Base-by-base conservation (phyloP, 2,329 filamentous ascomycete species). In the Cladosporium oxysporum region DNA sequence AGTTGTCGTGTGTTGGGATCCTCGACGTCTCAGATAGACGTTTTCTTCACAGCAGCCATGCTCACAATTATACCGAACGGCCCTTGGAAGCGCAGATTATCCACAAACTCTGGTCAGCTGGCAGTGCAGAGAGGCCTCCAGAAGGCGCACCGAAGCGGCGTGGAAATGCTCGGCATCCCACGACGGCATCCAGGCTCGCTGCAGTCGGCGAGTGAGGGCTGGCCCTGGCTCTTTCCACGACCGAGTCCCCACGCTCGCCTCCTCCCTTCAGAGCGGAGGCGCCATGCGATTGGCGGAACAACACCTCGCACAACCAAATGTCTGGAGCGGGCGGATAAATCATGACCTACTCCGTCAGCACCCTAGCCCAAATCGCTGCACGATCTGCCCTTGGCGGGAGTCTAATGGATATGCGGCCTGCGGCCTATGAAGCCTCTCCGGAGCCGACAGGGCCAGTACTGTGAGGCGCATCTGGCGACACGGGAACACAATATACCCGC, bases 331-430 rank as follows among this genome's bases (percentile, higher is more conserved):
- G 29, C 61, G 61, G 61, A 63, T 63, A 63, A 63, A 47, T 63
- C 50, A 53, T 49, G 61, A 55, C 50, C 50, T 28, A 14, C 61
- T 63, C 61, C 61, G 61, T 63, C 50, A 33, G 50, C 33, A 41
- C 33, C 61, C 49, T 63, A 63, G 61, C 50, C 61, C 61, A 47
- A 57, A 63, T 57, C 35, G 61, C 61, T 29, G 49, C 35, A 18
- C 61, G 61, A 63, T 63, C 61, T 63, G 49, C 61, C 60, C 61
- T 63, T 63, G 61, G 61, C 61, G 50, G 33, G 29, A 63, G 61
- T 41, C 61, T 57, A 37, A 62, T 50, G 58, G 58, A 4, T 26
- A 29, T 52, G 47, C 59, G 59, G 44, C 28, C 28, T 62, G 59
- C 59, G 44, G 44, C 29, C 50, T 35, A 44, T 53, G 29, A 63